These are phyloP conservation scores for Gossypium gossypioides DNA, from an alignment of 441 rosid genomes.

Conservation along the genomic window DNA sequence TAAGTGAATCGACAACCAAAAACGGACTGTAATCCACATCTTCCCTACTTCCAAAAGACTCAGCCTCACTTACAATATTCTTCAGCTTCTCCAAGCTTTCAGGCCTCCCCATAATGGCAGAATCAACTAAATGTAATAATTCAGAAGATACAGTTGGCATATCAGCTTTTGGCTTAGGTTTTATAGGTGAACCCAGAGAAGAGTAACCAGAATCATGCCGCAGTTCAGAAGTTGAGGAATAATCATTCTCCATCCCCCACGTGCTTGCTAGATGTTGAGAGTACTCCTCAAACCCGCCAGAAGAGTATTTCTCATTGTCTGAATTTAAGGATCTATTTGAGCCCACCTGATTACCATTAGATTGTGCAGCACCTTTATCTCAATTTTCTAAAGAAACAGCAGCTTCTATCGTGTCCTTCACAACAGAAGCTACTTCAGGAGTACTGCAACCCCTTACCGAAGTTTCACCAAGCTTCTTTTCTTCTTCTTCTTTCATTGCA, in stretches of 20 bases:
- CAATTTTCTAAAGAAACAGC: constrained; percentile 67
- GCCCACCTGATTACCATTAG: constrained; percentile 20
- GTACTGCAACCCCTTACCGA: constrained; percentile 21
- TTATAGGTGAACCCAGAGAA: constrained; percentile 56
- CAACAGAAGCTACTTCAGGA: constrained; percentile 24
- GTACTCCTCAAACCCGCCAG: constrained; percentile 30
- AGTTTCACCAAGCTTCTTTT: constrained; percentile 38
- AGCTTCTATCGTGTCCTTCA: constrained; percentile 24
- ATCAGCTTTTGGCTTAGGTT: constrained; percentile 50
- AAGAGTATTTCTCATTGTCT: constrained; percentile 32
- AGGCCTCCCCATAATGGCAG: constrained; percentile 97
- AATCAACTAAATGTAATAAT: constrained; percentile 91
- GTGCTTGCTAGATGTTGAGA: constrained; percentile 24
- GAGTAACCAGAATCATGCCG: constrained; percentile 51
- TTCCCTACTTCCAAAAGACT: constrained; percentile 61
- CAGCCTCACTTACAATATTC: constrained; percentile 71
- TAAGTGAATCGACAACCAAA: constrained; percentile 86
- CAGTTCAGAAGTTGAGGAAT: constrained; percentile 12
- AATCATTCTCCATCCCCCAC: constrained; percentile 28
- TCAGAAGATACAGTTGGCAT: constrained; percentile 95
- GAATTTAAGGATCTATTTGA: constrained; percentile 32
- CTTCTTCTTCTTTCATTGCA: constrained; percentile 69
- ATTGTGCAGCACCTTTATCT: constrained; percentile 31
- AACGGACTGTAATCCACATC: constrained; percentile 69
- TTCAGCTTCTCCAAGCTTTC: constrained; percentile 79